Evolutionary conservation across 2,329 filamentous ascomycete species (phyloP), one percentile per base, ranked within the genome.

Genomic region (Penicillium sclerotigenum): DNA sequence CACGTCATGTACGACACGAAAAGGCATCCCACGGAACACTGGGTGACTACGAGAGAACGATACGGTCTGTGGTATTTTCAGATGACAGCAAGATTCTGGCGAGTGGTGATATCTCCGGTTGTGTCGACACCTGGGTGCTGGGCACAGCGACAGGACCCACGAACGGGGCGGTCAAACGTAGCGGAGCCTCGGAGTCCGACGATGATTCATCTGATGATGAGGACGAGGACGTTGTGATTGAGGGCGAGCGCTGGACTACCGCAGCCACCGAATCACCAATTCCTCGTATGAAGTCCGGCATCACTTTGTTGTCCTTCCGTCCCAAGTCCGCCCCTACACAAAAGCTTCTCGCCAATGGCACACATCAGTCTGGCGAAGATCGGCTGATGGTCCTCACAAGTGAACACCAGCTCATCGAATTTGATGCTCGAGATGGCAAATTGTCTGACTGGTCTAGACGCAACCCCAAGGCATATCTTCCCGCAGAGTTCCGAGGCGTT

Each of bases 401-500:
- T 14, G 79, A 82, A 49, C 84, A 87, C 56, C 79, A 91, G 56
- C 76, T 97, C 40, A 83, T 90, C 60, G 84, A 94, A 52, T 90
- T 97, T 72, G 85, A 96, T 65, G 83, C 91, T 36, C 79, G 87
- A n/a, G 81, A 83, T 46, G 92, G 92, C 42, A 84, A 83, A 18
- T 78, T 97, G 11, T 91, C 88, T 5, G 83, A 89, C 34, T 99
- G 94, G 94, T 91, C 90, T 9, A 83, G 90, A 61, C 83, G 89
- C 36, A 96, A 97, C 71, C 87, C 88, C 5, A 84, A 87, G n/a
- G 82, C 83, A 16, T 83, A 82, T 55, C 84, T 97, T 20, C 94
- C 91, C 0, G 79, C 81, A 3, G 83, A 89, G 46, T 93, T 95
- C 71, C 84, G 82, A 54, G 83, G 86, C 61, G 83, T 91, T 24